Conservation (phyloP, 345 rosid genomes). For the Anacardium occidentale region DNA sequence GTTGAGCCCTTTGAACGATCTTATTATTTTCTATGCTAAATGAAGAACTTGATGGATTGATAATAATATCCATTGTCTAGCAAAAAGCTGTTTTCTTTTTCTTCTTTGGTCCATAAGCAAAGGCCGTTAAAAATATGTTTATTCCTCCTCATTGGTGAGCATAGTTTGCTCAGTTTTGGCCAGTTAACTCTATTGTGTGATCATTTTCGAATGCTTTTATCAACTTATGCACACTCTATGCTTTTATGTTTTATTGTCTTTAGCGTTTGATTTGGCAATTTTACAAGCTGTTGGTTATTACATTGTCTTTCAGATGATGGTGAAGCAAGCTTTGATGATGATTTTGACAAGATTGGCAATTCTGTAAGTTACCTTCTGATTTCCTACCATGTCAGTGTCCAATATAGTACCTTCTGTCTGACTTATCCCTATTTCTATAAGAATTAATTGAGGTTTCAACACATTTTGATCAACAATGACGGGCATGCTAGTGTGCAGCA, state of each 20-base stretch:
- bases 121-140: not conserved
- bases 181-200: not conserved
- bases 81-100: not conserved
- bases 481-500: not conserved
- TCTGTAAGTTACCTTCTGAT: conserved; percentile 52
- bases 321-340: conserved; percentile 71
- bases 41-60: not conserved
- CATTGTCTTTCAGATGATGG: conserved; percentile 55
- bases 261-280: conserved; percentile 9
- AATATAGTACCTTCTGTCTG: not conserved
- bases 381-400: not conserved
- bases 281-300: conserved; percentile 9
- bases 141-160: not conserved
- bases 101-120: not conserved
- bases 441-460: not conserved
- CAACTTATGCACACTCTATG: not conserved
- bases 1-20: not conserved
- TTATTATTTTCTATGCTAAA: not conserved
- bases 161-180: not conserved
- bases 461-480: not conserved
- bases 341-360: conserved; percentile 86
- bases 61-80: not conserved
- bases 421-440: not conserved
- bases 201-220: not conserved
- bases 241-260: not conserved